phyloP scores from a whole-genome alignment of 2,329 filamentous ascomycete species.

The Alternaria sp. region DNA sequence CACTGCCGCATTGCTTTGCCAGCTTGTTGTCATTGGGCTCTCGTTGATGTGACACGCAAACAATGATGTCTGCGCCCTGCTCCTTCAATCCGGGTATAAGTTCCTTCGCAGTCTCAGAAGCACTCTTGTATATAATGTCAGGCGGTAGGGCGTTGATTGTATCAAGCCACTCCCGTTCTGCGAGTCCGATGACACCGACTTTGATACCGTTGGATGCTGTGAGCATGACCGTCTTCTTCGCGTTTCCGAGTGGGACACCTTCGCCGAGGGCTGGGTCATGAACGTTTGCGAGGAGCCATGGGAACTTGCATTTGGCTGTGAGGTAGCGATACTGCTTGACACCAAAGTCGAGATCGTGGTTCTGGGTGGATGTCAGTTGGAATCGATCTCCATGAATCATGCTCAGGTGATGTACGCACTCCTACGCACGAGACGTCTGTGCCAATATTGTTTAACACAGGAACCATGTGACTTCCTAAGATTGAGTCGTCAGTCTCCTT shows the following conservation, averaged over 20 bases:
- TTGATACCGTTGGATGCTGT: slow-evolving; percentile 85
- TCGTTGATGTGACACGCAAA: slow-evolving; percentile 84
- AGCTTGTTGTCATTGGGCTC: slow-evolving; percentile 91
- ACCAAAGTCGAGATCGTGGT: slow-evolving; percentile 93
- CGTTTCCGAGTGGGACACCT: slow-evolving; percentile 76
- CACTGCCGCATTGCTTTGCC: slow-evolving; percentile 73
- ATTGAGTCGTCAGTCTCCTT: not conserved
- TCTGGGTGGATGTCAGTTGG: slow-evolving; percentile 58
- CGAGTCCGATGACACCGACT: slow-evolving; percentile 83
- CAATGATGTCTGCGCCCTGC: slow-evolving; percentile 81
- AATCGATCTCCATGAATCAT: not conserved
- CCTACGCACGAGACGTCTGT: slow-evolving; percentile 85
- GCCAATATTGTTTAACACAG: slow-evolving; percentile 78
- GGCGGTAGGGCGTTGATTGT: slow-evolving; percentile 89
- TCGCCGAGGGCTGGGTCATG: slow-evolving; percentile 83
- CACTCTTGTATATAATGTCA: slow-evolving; percentile 81
- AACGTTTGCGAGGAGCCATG: slow-evolving; percentile 90
- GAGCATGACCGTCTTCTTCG: slow-evolving; percentile 77
- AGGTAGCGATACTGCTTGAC: slow-evolving; percentile 80
- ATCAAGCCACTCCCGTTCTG: slow-evolving; percentile 86
- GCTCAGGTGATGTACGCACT: slow-evolving; percentile 59
- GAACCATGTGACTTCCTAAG: slow-evolving; percentile 82
- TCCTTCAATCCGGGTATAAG: slow-evolving; percentile 76
- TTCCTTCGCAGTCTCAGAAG: slow-evolving; percentile 76
- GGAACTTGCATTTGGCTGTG: slow-evolving; percentile 77